Evolutionary conservation across 768 basidiomycete genomes (phyloP).

Genomic region (Agaricus blazei): DNA sequence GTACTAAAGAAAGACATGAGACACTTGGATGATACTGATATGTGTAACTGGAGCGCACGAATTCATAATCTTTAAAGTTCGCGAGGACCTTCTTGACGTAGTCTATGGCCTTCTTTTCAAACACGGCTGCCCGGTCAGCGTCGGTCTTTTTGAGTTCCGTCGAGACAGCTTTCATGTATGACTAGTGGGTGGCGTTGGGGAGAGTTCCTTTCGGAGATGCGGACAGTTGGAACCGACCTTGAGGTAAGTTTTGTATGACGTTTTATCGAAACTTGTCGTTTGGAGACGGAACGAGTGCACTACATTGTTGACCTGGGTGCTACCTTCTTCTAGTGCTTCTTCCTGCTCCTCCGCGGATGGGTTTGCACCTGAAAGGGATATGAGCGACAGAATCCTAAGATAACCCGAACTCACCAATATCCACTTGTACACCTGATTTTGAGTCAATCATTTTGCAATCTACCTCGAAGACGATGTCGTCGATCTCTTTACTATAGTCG

Average conservation of each 20-base stretch:
- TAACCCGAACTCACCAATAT: slow-evolving; percentile 67
- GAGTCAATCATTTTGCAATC: slow-evolving; percentile 69
- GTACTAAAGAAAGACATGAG: slow-evolving; percentile 38
- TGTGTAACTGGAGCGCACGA: slow-evolving; percentile 45
- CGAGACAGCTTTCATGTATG: slow-evolving; percentile 94
- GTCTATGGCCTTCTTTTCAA: slow-evolving; percentile 74
- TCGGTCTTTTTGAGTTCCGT: slow-evolving; percentile 44
- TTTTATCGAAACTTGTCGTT: slow-evolving; percentile 83
- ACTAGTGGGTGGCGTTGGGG: slow-evolving; percentile 33
- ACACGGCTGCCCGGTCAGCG: slow-evolving; percentile 60
- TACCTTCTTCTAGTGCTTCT: slow-evolving; percentile 78
- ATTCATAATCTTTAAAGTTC: slow-evolving; percentile 93
- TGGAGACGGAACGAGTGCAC: slow-evolving; percentile 89
- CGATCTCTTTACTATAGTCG: slow-evolving; percentile 60
- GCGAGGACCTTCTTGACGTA: slow-evolving; percentile 87
- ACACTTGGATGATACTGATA: background rate
- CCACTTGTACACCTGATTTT: slow-evolving; percentile 73
- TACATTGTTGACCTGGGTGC: slow-evolving; percentile 81
- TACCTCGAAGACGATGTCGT: slow-evolving; percentile 81
- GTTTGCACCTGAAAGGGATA: slow-evolving; percentile 65
- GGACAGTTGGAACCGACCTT: slow-evolving; percentile 46
- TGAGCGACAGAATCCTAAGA: slow-evolving; percentile 1
- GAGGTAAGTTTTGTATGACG: slow-evolving; percentile 73
- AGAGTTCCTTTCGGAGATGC: background rate
- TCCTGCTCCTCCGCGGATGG: slow-evolving; percentile 85